A percentile compares a stretch with the other conserved stretches of the same genome.
These are phyloP conservation scores for Talaromyces sp. DNA, from an alignment of 2,329 filamentous ascomycete genomes.

Conservation along the genomic window DNA sequence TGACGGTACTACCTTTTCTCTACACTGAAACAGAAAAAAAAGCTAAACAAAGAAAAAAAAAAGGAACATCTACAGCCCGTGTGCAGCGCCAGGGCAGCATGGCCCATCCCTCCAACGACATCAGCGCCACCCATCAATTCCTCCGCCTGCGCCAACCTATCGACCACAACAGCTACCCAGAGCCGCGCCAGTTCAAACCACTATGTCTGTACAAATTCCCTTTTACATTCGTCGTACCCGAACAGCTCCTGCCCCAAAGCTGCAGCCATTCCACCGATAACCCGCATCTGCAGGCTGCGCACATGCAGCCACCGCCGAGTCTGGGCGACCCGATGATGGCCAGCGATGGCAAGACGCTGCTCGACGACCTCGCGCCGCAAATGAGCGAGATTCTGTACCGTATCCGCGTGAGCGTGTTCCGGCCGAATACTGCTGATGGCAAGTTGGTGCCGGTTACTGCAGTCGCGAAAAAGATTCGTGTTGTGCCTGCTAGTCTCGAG, in stretches of 20 bases:
- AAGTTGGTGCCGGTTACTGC: constrained; percentile 43
- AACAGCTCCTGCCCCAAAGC: constrained; percentile 54
- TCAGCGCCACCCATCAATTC: constrained; percentile 57
- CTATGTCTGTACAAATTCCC: constrained; percentile 55
- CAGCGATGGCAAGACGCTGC: constrained; percentile 44
- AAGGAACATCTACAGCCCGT: constrained; percentile 48
- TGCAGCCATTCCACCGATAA: constrained; percentile 53
- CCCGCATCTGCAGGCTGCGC: constrained; percentile 50
- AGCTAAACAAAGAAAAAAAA: too few relatives aligned
- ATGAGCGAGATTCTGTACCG: constrained; percentile 59
- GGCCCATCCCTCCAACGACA: constrained; percentile 49
- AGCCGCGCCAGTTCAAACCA: constrained; percentile 51
- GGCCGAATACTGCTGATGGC: constrained; percentile 30
- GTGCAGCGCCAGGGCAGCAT: constrained; percentile 53
- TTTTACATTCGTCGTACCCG: constrained; percentile 61
- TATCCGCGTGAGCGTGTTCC: constrained; percentile 47
- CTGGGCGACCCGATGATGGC: constrained; percentile 56
- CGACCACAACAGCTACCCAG: constrained; percentile 48
- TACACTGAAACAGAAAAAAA: too few relatives aligned
- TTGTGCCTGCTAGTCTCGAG: constrained; percentile 57
- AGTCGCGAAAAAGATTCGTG: constrained; percentile 52
- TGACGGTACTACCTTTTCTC: constrained; percentile 40
- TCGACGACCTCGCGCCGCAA: constrained; percentile 60
- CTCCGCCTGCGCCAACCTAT: constrained; percentile 60
- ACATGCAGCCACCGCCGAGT: constrained; percentile 58